These are phyloP conservation scores for Teratosphaeria zuluensis DNA, from an alignment of 2,329 filamentous ascomycete genomes.

Conservation along the genomic window DNA sequence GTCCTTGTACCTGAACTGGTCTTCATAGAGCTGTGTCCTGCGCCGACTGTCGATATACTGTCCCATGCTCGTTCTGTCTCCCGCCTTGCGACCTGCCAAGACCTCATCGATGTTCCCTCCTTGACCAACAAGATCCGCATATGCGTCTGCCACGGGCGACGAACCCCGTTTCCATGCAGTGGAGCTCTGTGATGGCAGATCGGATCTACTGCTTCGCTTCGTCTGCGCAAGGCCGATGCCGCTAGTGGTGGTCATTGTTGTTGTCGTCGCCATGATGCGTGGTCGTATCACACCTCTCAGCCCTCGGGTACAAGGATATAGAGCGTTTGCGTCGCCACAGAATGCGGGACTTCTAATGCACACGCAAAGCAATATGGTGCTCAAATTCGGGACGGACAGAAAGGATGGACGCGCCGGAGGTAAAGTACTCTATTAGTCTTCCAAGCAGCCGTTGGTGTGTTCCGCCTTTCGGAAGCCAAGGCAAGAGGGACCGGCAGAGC, in stretches of 20 bases:
- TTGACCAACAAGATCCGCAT: slow-evolving; percentile 5
- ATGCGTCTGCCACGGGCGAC: slow-evolving; percentile 5
- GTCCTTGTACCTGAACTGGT: slow-evolving; percentile 25
- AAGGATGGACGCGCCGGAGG: not conserved
- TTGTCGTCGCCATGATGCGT: not conserved
- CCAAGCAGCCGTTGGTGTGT: not conserved
- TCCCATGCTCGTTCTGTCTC: slow-evolving; percentile 5
- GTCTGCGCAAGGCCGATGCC: slow-evolving; percentile 4
- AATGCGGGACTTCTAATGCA: not conserved
- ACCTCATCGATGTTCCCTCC: slow-evolving; percentile 5
- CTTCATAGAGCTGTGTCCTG: slow-evolving; percentile 27
- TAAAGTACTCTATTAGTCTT: not conserved
- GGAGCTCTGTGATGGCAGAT: slow-evolving; percentile 1
- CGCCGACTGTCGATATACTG: slow-evolving; percentile 19
- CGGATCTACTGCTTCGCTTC: slow-evolving; percentile 2
- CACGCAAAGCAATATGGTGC: not conserved
- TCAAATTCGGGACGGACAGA: not conserved
- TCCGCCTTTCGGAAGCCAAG: not conserved
- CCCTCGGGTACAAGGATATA: not conserved
- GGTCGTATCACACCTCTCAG: not conserved
- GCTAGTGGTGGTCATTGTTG: not conserved
- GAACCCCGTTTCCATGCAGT: slow-evolving; percentile 8
- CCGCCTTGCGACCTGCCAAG: slow-evolving; percentile 1
- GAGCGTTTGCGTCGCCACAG: not conserved
- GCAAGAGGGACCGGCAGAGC: not conserved